Evolutionary conservation across 2,329 filamentous ascomycete genomes (phyloP).

Genomic region (Penicillium sp.): DNA sequence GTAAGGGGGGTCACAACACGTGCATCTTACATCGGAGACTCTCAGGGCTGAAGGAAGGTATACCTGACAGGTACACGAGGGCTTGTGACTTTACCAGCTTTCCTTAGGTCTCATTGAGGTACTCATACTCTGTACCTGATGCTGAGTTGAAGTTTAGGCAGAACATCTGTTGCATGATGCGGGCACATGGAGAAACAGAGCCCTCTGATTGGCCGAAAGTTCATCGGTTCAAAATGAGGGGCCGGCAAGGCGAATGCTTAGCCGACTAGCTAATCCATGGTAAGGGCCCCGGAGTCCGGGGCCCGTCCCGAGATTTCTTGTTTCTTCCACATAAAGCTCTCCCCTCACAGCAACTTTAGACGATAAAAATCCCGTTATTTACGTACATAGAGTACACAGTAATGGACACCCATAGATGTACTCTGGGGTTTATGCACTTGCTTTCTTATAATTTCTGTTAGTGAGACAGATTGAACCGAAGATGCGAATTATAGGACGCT

Average conservation of each 20-base stretch:
- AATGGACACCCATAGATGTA: not conserved
- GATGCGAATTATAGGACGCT: not conserved
- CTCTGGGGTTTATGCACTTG: not conserved
- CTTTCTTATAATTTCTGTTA: not conserved
- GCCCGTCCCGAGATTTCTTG: not conserved
- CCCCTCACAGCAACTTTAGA: not conserved
- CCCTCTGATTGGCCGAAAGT: not conserved
- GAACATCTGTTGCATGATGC: not conserved
- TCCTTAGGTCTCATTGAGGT: not conserved
- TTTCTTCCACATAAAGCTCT: too few species aligned
- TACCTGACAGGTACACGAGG: not conserved
- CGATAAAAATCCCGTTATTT: not conserved
- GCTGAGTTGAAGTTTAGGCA: not conserved
- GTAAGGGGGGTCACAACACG: not conserved
- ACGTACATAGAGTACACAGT: not conserved
- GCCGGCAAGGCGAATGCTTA: not conserved
- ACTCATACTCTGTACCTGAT: not conserved
- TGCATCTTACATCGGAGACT: not conserved
- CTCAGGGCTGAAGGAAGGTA: not conserved
- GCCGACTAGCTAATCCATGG: not conserved
- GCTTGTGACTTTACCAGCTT: not conserved
- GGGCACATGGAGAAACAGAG: not conserved
- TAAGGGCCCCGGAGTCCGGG: not conserved
- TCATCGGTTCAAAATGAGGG: not conserved
- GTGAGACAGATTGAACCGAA: not conserved